Evolutionary conservation across 371 early-diverging fungal species (phyloP).

Genomic region (Lichtheimia hyalospora): DNA sequence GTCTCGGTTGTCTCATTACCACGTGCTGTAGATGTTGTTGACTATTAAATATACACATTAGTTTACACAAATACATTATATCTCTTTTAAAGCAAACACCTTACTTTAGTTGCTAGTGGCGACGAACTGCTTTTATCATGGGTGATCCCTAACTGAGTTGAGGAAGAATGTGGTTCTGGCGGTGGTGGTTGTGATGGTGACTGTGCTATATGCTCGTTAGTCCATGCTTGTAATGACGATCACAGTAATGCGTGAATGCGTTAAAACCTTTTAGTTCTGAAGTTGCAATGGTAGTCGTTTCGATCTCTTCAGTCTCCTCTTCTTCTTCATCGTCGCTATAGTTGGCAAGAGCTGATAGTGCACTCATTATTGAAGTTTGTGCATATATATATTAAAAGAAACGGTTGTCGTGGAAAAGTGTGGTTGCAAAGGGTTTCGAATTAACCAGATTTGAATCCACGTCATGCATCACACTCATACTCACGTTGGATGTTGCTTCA

Average conservation of each 20-base stretch:
- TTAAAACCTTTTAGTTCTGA: not conserved
- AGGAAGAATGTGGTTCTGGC: not conserved
- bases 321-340: conserved; percentile 1
- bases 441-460: too few species aligned
- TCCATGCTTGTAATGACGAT: too few species aligned
- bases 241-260: too few species aligned
- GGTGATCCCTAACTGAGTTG: not conserved
- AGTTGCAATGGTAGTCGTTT: not conserved
- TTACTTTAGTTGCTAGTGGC: too few species aligned
- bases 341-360: conserved; percentile 2
- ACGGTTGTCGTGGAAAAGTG: not conserved
- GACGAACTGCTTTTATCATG: not conserved
- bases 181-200: not conserved
- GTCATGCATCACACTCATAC: too few species aligned
- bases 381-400: not conserved
- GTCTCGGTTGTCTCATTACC: too few species aligned
- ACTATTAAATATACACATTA: too few species aligned
- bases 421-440: not conserved
- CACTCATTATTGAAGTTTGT: not conserved
- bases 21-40: too few species aligned
- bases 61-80: too few species aligned
- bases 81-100: too few species aligned
- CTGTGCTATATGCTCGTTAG: too few species aligned
- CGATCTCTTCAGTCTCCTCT: not conserved
- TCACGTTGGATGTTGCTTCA: too few species aligned